Evolutionary conservation across 371 early-diverging fungal genomes (phyloP).

Genomic region (Lichtheimia corymbifera): DNA sequence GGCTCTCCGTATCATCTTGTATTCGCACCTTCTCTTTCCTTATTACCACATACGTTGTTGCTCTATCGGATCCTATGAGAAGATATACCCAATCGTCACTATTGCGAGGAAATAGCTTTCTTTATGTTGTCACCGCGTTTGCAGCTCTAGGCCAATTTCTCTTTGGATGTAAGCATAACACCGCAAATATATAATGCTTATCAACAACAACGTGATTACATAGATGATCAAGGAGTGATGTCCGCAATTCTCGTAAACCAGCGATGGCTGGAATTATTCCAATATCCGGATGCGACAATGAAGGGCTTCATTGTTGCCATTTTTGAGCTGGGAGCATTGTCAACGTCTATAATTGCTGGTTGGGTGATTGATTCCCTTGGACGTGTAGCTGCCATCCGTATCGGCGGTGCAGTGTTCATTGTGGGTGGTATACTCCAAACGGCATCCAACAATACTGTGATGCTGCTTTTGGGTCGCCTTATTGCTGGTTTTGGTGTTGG

Average conservation of each 20-base stretch:
- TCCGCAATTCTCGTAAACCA: conserved; percentile 40
- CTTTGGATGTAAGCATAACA: conserved; percentile 38
- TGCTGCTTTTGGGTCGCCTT: conserved; percentile 42
- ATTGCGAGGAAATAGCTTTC: too few species aligned
- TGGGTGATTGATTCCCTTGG: conserved; percentile 46
- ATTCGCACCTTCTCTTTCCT: too few species aligned
- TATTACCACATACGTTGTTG: too few species aligned
- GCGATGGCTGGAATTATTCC: conserved; percentile 29
- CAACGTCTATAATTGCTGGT: conserved; percentile 33
- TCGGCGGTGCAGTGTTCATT: conserved; percentile 47
- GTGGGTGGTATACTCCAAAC: conserved; percentile 47
- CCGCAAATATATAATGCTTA: too few species aligned
- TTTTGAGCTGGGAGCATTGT: conserved; percentile 44
- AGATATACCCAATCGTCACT: too few species aligned
- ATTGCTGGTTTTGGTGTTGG: conserved; percentile 55
- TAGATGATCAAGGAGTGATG: conserved; percentile 45
- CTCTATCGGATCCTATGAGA: too few species aligned
- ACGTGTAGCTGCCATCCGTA: conserved; percentile 42
- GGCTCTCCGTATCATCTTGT: too few species aligned
- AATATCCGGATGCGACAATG: conserved; percentile 32
- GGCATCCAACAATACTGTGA: conserved; percentile 26
- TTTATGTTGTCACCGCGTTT: conserved; percentile 35
- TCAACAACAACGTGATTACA: too few species aligned
- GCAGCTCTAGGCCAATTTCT: conserved; percentile 43
- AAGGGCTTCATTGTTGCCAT: conserved; percentile 42